These are phyloP conservation scores for Puccinia triticina DNA, from an alignment of 1,284 basidiomycete genomes.

Conservation along the genomic window DNA sequence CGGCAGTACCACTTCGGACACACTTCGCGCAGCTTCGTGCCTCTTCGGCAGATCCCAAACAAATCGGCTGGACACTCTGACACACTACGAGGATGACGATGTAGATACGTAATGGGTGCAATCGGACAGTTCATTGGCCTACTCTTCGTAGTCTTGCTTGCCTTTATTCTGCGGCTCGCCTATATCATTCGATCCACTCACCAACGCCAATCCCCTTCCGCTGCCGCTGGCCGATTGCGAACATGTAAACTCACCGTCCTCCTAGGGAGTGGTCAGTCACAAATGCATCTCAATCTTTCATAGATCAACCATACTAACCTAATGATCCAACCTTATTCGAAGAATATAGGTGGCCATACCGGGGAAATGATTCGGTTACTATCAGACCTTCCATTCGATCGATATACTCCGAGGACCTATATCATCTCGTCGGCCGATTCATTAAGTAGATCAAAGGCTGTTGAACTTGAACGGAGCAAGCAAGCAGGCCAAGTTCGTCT, in stretches of 20 bases:
- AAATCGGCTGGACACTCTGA: too few species aligned
- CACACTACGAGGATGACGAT: neutral
- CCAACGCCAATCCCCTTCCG: neutral
- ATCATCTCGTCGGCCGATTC: constrained; percentile 79
- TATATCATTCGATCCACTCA: constrained; percentile 7
- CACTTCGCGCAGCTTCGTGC: too few species aligned
- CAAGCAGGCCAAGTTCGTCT: constrained; percentile 53
- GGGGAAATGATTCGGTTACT: constrained; percentile 79
- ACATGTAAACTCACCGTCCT: constrained; percentile 19
- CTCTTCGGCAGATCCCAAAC: too few species aligned
- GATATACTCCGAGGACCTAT: constrained; percentile 79
- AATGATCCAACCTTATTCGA: neutral
- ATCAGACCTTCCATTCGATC: constrained; percentile 73
- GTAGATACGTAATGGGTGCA: neutral
- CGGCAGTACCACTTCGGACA: too few species aligned
- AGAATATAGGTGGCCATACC: constrained; percentile 81
- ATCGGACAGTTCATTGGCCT: neutral
- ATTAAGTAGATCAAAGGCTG: constrained; percentile 74
- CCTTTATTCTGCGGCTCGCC: neutral
- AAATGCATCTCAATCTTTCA: neutral
- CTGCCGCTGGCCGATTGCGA: neutral
- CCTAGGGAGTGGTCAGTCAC: constrained; percentile 9
- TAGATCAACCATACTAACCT: neutral
- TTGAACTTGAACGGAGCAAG: constrained; percentile 68
- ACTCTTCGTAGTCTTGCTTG: neutral